Percentiles rank a stretch among this genome's conserved stretches.
Conservation (phyloP, 495 filamentous ascomycete genomes). For the Penicillium malachiteum region DNA sequence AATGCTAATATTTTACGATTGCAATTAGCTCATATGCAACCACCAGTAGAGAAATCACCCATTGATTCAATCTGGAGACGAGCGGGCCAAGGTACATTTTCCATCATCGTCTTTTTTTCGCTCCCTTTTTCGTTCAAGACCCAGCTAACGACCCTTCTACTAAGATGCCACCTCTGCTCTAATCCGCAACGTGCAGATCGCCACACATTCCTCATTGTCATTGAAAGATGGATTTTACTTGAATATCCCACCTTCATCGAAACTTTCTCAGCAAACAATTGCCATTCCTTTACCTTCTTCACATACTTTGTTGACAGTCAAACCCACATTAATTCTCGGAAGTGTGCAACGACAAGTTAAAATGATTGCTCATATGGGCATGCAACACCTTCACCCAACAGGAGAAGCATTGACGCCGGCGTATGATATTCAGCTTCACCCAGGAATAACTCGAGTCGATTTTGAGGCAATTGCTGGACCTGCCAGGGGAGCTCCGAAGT, state of each 20-base stretch:
- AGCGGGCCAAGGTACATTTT: conserved; percentile 51
- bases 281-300: conserved; percentile 62
- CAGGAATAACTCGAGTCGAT: conserved; percentile 65
- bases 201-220: conserved; percentile 62
- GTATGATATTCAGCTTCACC: conserved; percentile 60
- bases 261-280: conserved; percentile 63
- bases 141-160: conserved; percentile 9
- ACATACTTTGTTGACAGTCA: conserved; percentile 65
- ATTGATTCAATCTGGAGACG: conserved; percentile 41
- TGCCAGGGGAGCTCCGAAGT: conserved; percentile 53
- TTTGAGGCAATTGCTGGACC: conserved; percentile 64
- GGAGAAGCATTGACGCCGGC: conserved; percentile 45
- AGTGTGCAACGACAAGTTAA: conserved; percentile 61
- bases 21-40: not conserved
- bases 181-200: conserved; percentile 63
- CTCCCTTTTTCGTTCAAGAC: not conserved
- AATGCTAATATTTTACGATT: not conserved
- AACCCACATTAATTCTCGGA: conserved; percentile 55
- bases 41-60: conserved; percentile 12
- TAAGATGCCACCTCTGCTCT: conserved; percentile 54
- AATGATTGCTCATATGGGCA: conserved; percentile 58
- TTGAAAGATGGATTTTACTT: conserved; percentile 52
- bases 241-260: conserved; percentile 59
- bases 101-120: no score
- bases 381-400: conserved; percentile 44